These are phyloP conservation scores for Penstemon newberryi DNA, from an alignment of 257 asterid species.

Conservation along the genomic window DNA sequence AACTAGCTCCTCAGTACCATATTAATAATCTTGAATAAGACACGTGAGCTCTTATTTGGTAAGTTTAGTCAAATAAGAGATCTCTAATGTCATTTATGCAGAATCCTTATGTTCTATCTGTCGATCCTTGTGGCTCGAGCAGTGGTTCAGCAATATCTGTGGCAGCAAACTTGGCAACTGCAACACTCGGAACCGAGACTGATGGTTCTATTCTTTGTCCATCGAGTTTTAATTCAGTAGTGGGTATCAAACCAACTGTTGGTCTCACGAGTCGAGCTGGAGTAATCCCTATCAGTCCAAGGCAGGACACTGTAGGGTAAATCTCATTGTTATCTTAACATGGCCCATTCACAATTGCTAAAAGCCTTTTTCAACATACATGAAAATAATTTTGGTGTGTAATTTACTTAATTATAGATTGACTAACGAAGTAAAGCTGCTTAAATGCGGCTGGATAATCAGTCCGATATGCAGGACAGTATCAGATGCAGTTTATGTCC, in stretches of 20 bases:
- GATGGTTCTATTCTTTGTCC: slow-evolving; percentile 77
- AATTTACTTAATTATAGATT: too few relatives aligned
- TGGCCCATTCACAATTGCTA: too few relatives aligned
- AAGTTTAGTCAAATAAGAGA: too few relatives aligned
- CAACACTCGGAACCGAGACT: slow-evolving; percentile 70
- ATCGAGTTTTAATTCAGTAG: slow-evolving; percentile 58
- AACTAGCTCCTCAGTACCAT: too few relatives aligned
- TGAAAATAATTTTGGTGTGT: too few relatives aligned
- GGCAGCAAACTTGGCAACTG: slow-evolving; percentile 68
- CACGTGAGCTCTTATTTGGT: too few relatives aligned
- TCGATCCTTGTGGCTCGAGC: slow-evolving; percentile 66
- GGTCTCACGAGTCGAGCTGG: slow-evolving; percentile 79
- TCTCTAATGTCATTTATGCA: slow-evolving; percentile 13
- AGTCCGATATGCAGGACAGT: slow-evolving; percentile 68
- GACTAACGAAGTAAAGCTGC: neutral
- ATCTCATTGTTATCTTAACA: too few relatives aligned
- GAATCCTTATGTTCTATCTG: slow-evolving; percentile 62
- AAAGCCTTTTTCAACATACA: too few relatives aligned
- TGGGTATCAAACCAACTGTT: slow-evolving; percentile 70
- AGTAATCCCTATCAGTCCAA: slow-evolving; percentile 57
- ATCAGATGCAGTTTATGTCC: slow-evolving; percentile 61
- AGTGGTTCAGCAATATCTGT: slow-evolving; percentile 78
- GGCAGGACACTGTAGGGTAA: slow-evolving; percentile 69
- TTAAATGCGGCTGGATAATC: neutral
- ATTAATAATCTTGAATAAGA: too few relatives aligned